A percentile compares a stretch with the other conserved stretches of the same genome.
Conservation (phyloP, 225 moss, liverwort and hornwort genomes). For the Anthoceros angustus region DNA sequence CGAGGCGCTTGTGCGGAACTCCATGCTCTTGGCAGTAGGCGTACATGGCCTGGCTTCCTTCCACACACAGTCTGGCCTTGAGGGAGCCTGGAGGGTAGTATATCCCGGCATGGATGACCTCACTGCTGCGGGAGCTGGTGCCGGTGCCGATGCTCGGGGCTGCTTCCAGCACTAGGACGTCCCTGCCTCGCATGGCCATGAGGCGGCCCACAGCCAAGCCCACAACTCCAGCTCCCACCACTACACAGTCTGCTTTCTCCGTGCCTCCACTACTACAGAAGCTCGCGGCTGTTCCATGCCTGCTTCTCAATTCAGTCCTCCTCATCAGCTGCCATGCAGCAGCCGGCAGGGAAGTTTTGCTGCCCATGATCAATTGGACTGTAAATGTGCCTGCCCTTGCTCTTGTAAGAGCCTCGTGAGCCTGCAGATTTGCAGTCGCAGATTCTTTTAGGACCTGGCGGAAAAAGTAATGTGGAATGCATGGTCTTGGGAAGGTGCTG, state of each 20-base stretch:
- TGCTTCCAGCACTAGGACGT: constrained; percentile 80
- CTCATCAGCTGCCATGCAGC: too few relatives aligned
- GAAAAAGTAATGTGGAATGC: too few relatives aligned
- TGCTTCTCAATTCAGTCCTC: too few relatives aligned
- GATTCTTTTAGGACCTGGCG: too few relatives aligned
- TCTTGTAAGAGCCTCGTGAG: too few relatives aligned
- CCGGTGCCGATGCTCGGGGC: constrained; percentile 70
- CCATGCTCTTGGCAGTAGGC: constrained; percentile 60
- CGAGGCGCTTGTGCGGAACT: constrained; percentile 42
- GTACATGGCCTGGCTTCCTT: constrained; percentile 55
- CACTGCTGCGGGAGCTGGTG: constrained; percentile 88
- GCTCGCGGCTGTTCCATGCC: too few relatives aligned
- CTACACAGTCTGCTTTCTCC: constrained; percentile 66
- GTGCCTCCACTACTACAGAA: not conserved
- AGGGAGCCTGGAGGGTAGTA: constrained; percentile 74
- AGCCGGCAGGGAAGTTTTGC: too few relatives aligned
- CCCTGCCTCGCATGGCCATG: constrained; percentile 51
- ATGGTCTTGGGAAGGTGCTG: too few relatives aligned
- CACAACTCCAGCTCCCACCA: constrained; percentile 63
- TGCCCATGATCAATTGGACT: too few relatives aligned
- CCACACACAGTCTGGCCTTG: constrained; percentile 78
- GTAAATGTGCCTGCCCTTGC: too few relatives aligned
- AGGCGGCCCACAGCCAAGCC: constrained; percentile 58
- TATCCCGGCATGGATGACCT: constrained; percentile 91
- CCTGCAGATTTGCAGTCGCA: too few relatives aligned